Evolutionary conservation across 2,329 filamentous ascomycete species (phyloP).

Genomic region (Blumeria hordei): DNA sequence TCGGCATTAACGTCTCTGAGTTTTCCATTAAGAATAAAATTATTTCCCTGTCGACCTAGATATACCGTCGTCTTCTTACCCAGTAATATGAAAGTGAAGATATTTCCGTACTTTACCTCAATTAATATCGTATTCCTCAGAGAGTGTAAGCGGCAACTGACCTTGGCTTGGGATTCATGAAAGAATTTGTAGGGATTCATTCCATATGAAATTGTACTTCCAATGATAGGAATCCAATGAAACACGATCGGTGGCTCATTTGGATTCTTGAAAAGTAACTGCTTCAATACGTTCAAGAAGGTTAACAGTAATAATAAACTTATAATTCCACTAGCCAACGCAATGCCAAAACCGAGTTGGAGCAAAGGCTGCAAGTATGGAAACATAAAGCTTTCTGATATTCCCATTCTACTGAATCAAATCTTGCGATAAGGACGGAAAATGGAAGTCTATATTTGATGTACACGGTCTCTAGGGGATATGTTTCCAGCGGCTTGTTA

Average conservation of each 20-base stretch:
- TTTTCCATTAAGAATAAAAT: conserved; percentile 82
- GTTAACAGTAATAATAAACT: conserved; percentile 30
- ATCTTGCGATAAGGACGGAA: too few species aligned
- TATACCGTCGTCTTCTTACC: conserved; percentile 78
- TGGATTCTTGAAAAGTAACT: conserved; percentile 59
- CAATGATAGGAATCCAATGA: conserved; percentile 61
- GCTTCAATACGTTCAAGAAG: conserved; percentile 53
- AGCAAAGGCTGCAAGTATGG: too few species aligned
- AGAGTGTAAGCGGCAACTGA: conserved; percentile 21
- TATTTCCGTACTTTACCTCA: conserved; percentile 46
- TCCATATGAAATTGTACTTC: conserved; percentile 80
- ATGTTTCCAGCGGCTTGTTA: too few species aligned
- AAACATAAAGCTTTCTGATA: too few species aligned
- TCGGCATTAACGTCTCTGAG: conserved; percentile 74
- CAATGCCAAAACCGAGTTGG: too few species aligned
- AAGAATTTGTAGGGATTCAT: conserved; percentile 89
- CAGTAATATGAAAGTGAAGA: conserved; percentile 72
- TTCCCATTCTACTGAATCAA: too few species aligned
- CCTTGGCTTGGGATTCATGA: conserved; percentile 46
- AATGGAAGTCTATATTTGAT: too few species aligned
- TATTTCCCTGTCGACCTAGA: conserved; percentile 59
- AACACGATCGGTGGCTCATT: conserved; percentile 65
- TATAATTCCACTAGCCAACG: conserved; percentile 4
- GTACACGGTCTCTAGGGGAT: too few species aligned
- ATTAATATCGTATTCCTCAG: conserved; percentile 4